These are phyloP conservation scores for Gynandropsis gynandra DNA, from an alignment of 345 rosid genomes.

Conservation along the genomic window DNA sequence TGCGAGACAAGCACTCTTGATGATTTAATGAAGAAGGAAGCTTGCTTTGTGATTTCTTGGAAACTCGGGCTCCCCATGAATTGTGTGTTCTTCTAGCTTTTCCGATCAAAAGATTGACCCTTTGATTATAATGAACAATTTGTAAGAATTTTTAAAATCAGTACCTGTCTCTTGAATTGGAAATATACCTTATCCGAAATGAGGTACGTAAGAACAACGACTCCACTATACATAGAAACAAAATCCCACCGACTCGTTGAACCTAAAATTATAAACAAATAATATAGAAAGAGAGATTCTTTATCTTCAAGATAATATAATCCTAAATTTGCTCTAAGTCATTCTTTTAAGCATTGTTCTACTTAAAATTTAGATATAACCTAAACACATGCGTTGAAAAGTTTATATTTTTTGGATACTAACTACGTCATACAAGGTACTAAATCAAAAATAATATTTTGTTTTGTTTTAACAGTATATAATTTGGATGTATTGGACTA, in stretches of 20 bases:
- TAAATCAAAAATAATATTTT: too few relatives aligned
- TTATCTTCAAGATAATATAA: neutral
- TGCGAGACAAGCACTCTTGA: slow-evolving; percentile 63
- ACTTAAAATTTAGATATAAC: too few relatives aligned
- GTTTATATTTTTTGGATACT: too few relatives aligned
- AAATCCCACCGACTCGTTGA: slow-evolving; percentile 27
- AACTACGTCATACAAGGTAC: too few relatives aligned
- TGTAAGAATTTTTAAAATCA: slow-evolving; percentile 29
- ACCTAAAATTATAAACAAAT: neutral
- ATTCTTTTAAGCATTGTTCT: neutral
- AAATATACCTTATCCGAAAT: slow-evolving; percentile 10
- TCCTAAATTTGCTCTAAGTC: slow-evolving; percentile 40
- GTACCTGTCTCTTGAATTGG: slow-evolving; percentile 2
- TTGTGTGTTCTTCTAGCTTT: slow-evolving; percentile 22
- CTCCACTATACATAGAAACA: slow-evolving; percentile 41
- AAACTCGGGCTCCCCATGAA: slow-evolving; percentile 47
- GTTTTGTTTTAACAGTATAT: too few relatives aligned
- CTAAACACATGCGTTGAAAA: too few relatives aligned
- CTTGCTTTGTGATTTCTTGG: slow-evolving; percentile 60
- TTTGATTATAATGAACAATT: slow-evolving; percentile 16
- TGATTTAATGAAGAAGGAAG: slow-evolving; percentile 68
- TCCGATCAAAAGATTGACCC: slow-evolving; percentile 29
- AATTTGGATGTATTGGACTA: too few relatives aligned
- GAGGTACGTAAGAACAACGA: slow-evolving; percentile 32
- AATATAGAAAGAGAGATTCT: slow-evolving; percentile 35